Evolutionary conservation across 306 rosid species (phyloP), one percentile per base, ranked within the genome.

Genomic region (Medicago lupulina): DNA sequence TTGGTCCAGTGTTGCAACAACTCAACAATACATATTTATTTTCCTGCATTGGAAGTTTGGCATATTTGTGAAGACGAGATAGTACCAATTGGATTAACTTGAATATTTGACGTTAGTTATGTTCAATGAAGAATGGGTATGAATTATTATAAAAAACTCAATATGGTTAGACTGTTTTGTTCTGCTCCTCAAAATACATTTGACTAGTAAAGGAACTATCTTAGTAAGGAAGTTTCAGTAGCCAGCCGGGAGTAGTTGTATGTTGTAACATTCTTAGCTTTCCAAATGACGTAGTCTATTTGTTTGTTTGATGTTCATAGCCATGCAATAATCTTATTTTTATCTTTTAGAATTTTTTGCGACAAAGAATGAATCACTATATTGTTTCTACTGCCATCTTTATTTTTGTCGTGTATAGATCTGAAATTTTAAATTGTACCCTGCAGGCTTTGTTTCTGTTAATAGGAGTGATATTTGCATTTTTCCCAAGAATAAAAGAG

Each of bases 391-490:
- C 9, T 65, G 21, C 16, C 62, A 7, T 49, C 17, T 57, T 49
- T 49, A 28, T 10, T 34, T 76, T 50, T 74, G 23, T 71, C 59
- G 60, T 40, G 60, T 16, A 66, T 72, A 71, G 50, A 71, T 74
- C 72, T 70, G 39, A 66, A 81, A 36, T 71, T 71, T 70, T 17
- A 55, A 62, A 79, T 38, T 75, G 63, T 75, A 63, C 54, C 39
- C 23, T 79, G 87, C 93, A 91, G 97, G 90, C 87, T 67, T 21
- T 86, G 74, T 72, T 91, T 76, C 89, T 83, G 16, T 67, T 87
- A 50, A 34, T 83, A 44, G 93, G 92, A 83, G 67, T 16, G 46
- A 31, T 79, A 60, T 82, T 69, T 65, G 63, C 87, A 46, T 44
- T 79, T 87, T 66, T 84, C 44, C 82, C 76, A 40, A 82, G 82